Evolutionary conservation across 169 alveolate species (phyloP), one percentile per base, ranked within the genome.

Genomic region (Plasmodium blacklocki): DNA sequence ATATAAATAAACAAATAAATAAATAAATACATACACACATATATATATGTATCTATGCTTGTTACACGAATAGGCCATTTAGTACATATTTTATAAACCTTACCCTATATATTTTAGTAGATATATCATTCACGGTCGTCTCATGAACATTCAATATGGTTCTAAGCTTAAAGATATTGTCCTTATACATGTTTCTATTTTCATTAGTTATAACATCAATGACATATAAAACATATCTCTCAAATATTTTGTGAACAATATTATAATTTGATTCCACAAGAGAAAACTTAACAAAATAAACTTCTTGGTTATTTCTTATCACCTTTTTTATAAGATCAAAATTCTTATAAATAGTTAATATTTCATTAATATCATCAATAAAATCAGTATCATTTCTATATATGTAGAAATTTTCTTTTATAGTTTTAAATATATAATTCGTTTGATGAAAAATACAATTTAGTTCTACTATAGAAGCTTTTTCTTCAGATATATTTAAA

Each of bases 391-490:
- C 90, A 26, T 21, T 67, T 56, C 63, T 67, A 49, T 80, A 80
- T 52, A 80, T 80, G 45, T 80, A 80, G 23, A 80, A 80, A 15
- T 80, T 80, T 47, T 80, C 90, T 49, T 80, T 80, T 49, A 80
- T 71, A 0, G 39, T 23, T 43, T 21, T 21, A 67, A 67, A 80
- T 29, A 80, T 54, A 19, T 62, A 47, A 80, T 80, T 19, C 0
- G 80, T 80, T 15, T 80, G 90, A 8, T 67, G 15, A 39, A 19
- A 80, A 43, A 80, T 80, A 39, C 90, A 80, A 15, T 67, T n/a
- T 21, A 80, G 29, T 47, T 80, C 90, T 19, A 80, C 90, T 23
- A 50, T 72, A 29, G 73, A 19, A 15, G 90, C 78, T 23, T 21
- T 66, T 19, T 80, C 83, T 0, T 80, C 90, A 19, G 90, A 60